Evolutionary conservation across 352 stramenopile species (phyloP), one percentile per base, ranked within the genome.

Genomic region (Phytophthora syringae): DNA sequence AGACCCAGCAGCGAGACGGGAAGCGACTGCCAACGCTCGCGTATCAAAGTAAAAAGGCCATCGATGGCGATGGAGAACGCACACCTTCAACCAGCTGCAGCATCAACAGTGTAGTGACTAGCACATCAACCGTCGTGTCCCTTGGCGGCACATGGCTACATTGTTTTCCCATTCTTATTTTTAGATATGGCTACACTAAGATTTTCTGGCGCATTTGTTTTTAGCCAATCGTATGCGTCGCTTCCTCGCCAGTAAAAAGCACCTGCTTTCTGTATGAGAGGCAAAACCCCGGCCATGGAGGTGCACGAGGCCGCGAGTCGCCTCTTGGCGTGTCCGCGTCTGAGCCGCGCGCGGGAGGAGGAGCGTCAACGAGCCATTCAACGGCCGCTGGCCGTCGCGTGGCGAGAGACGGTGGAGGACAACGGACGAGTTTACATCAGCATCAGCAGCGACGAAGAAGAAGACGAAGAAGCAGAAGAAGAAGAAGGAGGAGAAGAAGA

Each of bases 351-450:
- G 57, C 64, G 75, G 52, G 69, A 80, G 32, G 56, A 64, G 64
- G 87, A 97, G 71, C 86, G 92, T 51, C 84, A 91, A 60, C 93
- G 78, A 52, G 88, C 79, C 18, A 76, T 97, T 44, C 81, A 97
- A 62, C 67, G 84, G 37, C 78, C 91, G 62, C 73, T 98, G 34
- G 57, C 80, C 34, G 86, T 95, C 54, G 88, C 52, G 55, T 92
- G 90, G 89, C 72, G 73, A 70, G 77, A 85, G 68, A 77, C 64
- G 56, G 84, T 74, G 43, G 57, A 67, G 52, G 69, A 53, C 37
- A 75, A 84, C 69, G 82, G 82, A 9, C 80, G 79, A 34, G 70
- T 88, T 11, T 83, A 82, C 59, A 84, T 89, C 56, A 84, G 70
- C 32, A 79, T 89, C 53, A 76, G 73, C 57, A 79, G 76, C 66